Evolutionary conservation across 2,329 filamentous ascomycete species (phyloP), one percentile per base, ranked within the genome.

Genomic region (Phyllosticta citriasiana): DNA sequence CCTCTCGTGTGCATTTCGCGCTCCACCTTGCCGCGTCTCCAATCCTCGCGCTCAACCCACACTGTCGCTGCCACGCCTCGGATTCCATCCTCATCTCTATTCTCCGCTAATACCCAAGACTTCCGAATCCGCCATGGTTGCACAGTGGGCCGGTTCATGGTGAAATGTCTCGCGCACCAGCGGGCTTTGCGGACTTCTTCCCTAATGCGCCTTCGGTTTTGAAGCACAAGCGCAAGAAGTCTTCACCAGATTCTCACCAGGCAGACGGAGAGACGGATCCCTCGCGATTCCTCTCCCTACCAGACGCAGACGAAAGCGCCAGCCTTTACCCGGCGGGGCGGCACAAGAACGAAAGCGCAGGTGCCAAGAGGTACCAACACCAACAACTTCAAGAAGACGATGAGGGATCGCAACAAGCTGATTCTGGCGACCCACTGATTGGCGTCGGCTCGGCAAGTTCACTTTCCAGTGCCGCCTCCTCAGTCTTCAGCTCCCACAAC

Each of bases 101-200:
- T 22, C 2, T 16, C 25, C 52, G 40, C 59, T 57, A 52, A 52
- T 51, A n/a, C 47, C 40, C 27, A 55, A 55, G 25, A 54, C 35
- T 47, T 16, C 55, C 26, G 50, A 56, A 60, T 58, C 54, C 65
- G 64, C 63, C 59, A 69, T 69, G 65, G 67, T 70, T 64, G 70
- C 69, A 66, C 66, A 63, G 66, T 62, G 64, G 61, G 67, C 63
- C 64, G 62, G 59, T 47, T 53, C 53, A 63, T 62, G 63, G 60
- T 65, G 64, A 60, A 58, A 89, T 89, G 88, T 89, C 89, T 85
- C 89, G 88, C 80, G 84, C 87, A 74, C 80, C 80, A 76, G 87
- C 88, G 79, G 86, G 87, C 78, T 92, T 91, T 82, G 88, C 88
- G 78, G 86, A 91, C 78, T 94, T 91, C 82, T 92, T 91, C 76